phyloP scores from a whole-genome alignment of 208 protist species.

The Trypanosoma caninum region DNA sequence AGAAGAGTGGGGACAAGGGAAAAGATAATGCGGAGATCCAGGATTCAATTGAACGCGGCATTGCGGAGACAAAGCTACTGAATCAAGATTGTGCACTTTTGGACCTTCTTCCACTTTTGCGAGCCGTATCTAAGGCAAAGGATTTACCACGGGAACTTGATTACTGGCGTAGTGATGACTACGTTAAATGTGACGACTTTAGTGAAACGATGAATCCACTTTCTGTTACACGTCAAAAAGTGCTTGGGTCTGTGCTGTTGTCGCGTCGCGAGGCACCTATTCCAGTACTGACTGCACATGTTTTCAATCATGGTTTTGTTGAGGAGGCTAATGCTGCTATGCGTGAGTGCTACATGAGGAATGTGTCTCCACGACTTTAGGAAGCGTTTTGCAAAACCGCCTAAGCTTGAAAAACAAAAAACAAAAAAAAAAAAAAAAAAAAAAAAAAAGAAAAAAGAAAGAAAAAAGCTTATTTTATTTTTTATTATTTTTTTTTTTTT shows the following conservation, averaged over 20 bases:
- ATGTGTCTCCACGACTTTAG: constrained; percentile 1
- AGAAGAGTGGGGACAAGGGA: constrained; percentile 8
- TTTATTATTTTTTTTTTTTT: constrained; percentile 21
- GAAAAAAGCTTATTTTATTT: neutral
- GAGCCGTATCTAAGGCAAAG: constrained; percentile 37
- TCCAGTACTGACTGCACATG: constrained; percentile 35
- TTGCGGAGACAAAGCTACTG: constrained; percentile 39
- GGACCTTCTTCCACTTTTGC: constrained; percentile 72
- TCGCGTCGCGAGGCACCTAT: constrained; percentile 38
- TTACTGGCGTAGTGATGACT: constrained; percentile 73
- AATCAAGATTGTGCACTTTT: constrained; percentile 51
- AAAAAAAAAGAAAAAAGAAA: neutral
- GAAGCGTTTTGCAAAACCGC: too few relatives aligned
- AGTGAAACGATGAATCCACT: constrained; percentile 62
- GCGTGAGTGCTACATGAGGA: constrained; percentile 4
- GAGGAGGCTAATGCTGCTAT: constrained; percentile 41
- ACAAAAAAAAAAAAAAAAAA: constrained; percentile 3
- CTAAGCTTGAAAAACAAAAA: neutral
- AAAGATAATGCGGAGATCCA: constrained; percentile 23
- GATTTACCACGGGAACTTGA: constrained; percentile 70
- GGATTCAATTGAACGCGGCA: constrained; percentile 26
- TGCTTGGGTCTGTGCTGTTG: constrained; percentile 45
- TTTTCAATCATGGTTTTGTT: constrained; percentile 51
- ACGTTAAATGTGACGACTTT: constrained; percentile 78
- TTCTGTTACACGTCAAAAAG: constrained; percentile 44